phyloP scores from a whole-genome alignment of 257 asterid genomes.

The Lithospermum erythrorhizon region DNA sequence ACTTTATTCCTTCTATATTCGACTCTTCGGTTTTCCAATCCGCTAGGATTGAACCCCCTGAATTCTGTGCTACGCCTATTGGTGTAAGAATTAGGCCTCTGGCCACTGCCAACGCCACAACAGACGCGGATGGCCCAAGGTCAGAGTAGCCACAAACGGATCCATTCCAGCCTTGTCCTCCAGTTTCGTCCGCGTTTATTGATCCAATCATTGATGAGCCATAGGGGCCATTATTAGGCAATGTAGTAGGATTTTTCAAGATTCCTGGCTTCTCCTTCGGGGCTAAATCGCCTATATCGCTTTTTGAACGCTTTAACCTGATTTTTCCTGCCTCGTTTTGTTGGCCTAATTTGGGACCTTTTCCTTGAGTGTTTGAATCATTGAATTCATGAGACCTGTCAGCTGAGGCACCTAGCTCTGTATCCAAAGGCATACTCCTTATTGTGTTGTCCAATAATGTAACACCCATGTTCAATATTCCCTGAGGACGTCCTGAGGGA shows the following conservation, averaged over 20 bases:
- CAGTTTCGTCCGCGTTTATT: not conserved
- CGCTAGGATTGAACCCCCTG: slow-evolving; percentile 50
- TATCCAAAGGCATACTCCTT: slow-evolving; percentile 43
- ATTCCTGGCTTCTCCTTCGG: not conserved
- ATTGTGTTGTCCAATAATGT: slow-evolving; percentile 39
- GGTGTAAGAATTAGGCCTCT: slow-evolving; percentile 32
- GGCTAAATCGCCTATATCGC: not conserved
- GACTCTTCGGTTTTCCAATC: slow-evolving; percentile 57
- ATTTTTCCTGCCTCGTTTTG: not conserved
- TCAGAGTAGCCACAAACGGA: slow-evolving; percentile 29
- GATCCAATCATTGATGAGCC: slow-evolving; percentile 38
- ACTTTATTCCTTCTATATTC: slow-evolving; percentile 44
- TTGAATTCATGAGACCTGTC: too few species aligned
- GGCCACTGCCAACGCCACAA: slow-evolving; percentile 47
- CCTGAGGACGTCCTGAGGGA: slow-evolving; percentile 63
- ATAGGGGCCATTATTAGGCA: slow-evolving; percentile 12
- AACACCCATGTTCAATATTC: slow-evolving; percentile 58
- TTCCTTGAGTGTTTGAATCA: not conserved
- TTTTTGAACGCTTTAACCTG: not conserved
- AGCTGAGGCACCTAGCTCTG: slow-evolving; percentile 12
- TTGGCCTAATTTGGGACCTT: slow-evolving; percentile 7
- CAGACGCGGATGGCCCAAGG: slow-evolving; percentile 64
- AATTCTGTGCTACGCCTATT: slow-evolving; percentile 12
- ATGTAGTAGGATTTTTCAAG: not conserved
- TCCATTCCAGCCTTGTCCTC: not conserved